Conservation (phyloP, 345 rosid species). For the Eucalyptus cladocalyx region DNA sequence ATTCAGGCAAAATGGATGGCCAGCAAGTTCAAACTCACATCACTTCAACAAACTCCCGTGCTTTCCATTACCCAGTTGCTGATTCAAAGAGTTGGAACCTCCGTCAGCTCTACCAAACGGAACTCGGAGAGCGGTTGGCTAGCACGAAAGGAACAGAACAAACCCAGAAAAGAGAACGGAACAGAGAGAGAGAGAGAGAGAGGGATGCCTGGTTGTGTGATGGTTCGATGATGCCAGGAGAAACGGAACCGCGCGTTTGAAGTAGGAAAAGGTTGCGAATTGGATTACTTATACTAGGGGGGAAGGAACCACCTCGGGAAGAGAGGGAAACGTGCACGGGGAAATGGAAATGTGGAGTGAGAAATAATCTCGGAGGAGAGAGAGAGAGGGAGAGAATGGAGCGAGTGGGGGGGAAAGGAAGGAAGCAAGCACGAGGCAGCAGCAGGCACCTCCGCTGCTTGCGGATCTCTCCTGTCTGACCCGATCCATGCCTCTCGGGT, state of each 20-base stretch:
- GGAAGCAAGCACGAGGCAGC: background rate
- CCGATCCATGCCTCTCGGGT: background rate
- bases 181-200: background rate
- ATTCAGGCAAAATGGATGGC: background rate
- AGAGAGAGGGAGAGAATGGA: background rate
- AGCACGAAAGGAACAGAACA: background rate
- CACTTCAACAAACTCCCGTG: background rate
- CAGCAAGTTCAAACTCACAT: background rate
- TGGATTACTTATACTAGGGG: background rate
- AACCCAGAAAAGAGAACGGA: background rate
- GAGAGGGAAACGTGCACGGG: background rate
- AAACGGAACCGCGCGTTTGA: background rate
- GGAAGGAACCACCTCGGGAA: background rate
- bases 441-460: background rate
- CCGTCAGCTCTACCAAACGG: background rate
- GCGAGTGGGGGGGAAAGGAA: background rate
- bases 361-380: background rate
- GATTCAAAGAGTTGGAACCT: background rate
- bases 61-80: background rate
- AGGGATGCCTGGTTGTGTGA: background rate
- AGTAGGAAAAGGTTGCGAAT: background rate
- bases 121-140: background rate
- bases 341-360: background rate
- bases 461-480: background rate
- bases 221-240: background rate